phyloP scores from a whole-genome alignment of 768 basidiomycete genomes.

The Calocera cornea region DNA sequence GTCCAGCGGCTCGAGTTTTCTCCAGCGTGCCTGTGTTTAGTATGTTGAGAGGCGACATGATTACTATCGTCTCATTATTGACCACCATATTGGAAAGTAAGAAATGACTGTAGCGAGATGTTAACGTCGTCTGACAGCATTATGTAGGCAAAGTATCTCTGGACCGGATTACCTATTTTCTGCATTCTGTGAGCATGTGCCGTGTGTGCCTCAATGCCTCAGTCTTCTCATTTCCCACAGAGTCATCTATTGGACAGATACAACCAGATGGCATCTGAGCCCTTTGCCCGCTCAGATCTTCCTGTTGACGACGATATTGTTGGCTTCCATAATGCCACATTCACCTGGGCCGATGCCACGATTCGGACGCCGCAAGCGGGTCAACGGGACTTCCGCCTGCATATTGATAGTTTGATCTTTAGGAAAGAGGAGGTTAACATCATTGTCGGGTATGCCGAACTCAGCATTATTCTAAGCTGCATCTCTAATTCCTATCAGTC shows the following conservation, averaged over 20 bases:
- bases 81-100: slow-evolving; percentile 20
- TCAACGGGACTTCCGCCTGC: slow-evolving; percentile 21
- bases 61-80: slow-evolving; percentile 23
- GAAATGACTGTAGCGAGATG: slow-evolving; percentile 6
- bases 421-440: slow-evolving; percentile 26
- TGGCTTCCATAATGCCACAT: slow-evolving; percentile 28
- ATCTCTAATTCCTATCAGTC: background rate
- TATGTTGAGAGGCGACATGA: slow-evolving; percentile 40
- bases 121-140: background rate
- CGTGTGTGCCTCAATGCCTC: background rate
- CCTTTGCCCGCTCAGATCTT: slow-evolving; percentile 8
- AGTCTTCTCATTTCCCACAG: slow-evolving; percentile 11
- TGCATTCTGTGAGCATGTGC: slow-evolving; percentile 17
- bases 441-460: slow-evolving; percentile 18
- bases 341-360: slow-evolving; percentile 44
- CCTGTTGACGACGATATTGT: slow-evolving; percentile 9
- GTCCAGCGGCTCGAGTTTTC: slow-evolving; percentile 32
- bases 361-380: slow-evolving; percentile 35
- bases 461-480: background rate
- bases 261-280: slow-evolving; percentile 9
- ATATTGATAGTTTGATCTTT: slow-evolving; percentile 23
- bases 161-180: slow-evolving; percentile 40
- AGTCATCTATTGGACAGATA: slow-evolving; percentile 26
- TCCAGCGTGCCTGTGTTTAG: slow-evolving; percentile 50
- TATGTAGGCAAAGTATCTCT: slow-evolving; percentile 46